Conservation (phyloP, 768 basidiomycete species). For the Boletus pseudopeckii region DNA sequence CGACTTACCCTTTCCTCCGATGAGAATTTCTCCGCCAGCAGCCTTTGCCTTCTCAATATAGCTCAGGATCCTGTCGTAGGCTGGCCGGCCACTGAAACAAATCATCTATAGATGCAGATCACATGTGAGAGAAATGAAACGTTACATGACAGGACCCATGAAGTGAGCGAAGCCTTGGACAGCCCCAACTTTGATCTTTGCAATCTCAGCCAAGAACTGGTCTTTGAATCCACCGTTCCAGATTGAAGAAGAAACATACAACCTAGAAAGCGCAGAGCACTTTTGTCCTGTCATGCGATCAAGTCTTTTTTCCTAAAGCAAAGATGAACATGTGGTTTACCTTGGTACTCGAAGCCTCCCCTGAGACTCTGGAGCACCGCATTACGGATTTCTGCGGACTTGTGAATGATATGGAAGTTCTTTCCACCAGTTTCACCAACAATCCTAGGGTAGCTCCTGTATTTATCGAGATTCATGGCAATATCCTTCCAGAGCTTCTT, state of each 20-base stretch:
- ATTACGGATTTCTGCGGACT: constrained; percentile 80
- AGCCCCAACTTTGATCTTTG: constrained; percentile 83
- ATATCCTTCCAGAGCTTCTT: constrained; percentile 97
- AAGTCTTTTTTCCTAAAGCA: not conserved
- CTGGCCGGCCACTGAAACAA: constrained; percentile 63
- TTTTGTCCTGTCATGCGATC: constrained; percentile 67
- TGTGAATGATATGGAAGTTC: constrained; percentile 95
- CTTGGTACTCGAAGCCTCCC: constrained; percentile 94
- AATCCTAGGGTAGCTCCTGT: constrained; percentile 87
- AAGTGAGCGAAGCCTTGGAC: constrained; percentile 78
- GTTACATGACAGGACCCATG: constrained; percentile 94
- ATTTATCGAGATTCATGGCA: constrained; percentile 79
- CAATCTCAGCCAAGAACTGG: constrained; percentile 65
- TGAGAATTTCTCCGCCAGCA: constrained; percentile 84
- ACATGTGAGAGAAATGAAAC: not conserved
- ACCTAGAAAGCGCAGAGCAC: constrained; percentile 89
- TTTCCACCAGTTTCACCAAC: constrained; percentile 99
- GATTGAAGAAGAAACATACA: constrained; percentile 83
- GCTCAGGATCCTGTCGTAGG: constrained; percentile 81
- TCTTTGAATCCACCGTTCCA: constrained; percentile 90
- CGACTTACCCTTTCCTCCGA: constrained; percentile 71
- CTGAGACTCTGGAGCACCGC: constrained; percentile 88
- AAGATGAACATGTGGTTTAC: constrained; percentile 33
- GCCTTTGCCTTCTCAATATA: constrained; percentile 87
- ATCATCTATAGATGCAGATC: not conserved